Evolutionary conservation across 768 basidiomycete species (phyloP), one percentile per base, ranked within the genome.

Genomic region (Suillus lakei): DNA sequence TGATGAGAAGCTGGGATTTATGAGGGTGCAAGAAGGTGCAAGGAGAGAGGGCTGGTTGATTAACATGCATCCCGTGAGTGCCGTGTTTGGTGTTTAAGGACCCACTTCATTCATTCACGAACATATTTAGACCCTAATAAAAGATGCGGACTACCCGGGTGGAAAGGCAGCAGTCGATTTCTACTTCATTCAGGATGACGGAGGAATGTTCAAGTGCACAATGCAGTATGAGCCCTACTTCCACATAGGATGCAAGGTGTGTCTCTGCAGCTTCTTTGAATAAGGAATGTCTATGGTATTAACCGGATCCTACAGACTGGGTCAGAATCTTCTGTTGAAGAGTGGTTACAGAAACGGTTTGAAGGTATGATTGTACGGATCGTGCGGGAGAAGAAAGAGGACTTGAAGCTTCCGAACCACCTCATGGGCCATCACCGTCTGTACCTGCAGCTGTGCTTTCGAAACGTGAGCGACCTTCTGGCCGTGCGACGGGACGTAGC

Each of bases 151-250:
- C 50, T 90, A 90, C 83, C 87, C 93, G 6, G 86, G 86, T 10
- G 98, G 96, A 23, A 89, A 87, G 70, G 90, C 95, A 2, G 98
- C 91, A 8, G 96, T 99, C 15, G 96, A 99, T 71, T 97, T 88
- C 70, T 99, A 97, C 76, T 99, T 99, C 73, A 95, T 99, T 68
- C 90, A 98, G 80, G 96, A 98, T 72, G 96, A 99, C 66, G 98
- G 98, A 6, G 88, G 87, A 30, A 93, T 93, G 89, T 99, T 99
- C 85, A 99, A 99, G 77, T 90, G 88, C 69, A 99, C 97, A 6
- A 83, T 91, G 67, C 85, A 88, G 64, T 97, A 96, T 73, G 97
- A 99, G 73, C 97, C 98, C 0, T 99, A 99, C 77, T 98, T 99
- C 73, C 85, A 83, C 66, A 93, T 99, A 64, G 91, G 90, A 4